phyloP scores from a whole-genome alignment of 768 basidiomycete species.

The Macrocybe gigantea region DNA sequence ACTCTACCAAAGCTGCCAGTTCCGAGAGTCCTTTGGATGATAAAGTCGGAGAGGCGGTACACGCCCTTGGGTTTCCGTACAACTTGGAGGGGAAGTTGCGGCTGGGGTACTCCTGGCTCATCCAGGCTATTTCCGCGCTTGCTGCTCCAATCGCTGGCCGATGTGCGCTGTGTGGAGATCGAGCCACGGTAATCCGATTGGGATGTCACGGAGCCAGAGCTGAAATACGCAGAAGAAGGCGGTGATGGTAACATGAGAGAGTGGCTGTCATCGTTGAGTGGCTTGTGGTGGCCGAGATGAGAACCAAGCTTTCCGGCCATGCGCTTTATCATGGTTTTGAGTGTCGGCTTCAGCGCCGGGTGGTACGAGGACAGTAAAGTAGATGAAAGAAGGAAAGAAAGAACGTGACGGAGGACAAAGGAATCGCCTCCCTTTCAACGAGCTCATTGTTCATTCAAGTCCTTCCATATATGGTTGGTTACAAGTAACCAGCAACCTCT shows the following conservation, averaged over 20 bases:
- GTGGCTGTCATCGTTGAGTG: constrained; percentile 14
- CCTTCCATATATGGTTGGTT: constrained; percentile 3
- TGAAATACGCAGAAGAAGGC: constrained; percentile 25
- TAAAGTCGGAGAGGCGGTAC: constrained; percentile 73
- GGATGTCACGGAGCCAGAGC: constrained; percentile 20
- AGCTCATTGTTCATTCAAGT: constrained; percentile 22
- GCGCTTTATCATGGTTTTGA: constrained; percentile 34
- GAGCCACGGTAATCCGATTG: constrained; percentile 57
- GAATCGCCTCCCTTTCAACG: constrained; percentile 7
- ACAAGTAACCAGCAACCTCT: constrained; percentile 8
- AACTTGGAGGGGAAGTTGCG: constrained; percentile 12
- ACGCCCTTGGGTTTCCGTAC: constrained; percentile 51
- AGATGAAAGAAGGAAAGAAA: constrained; percentile 8
- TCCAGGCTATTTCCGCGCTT: constrained; percentile 31
- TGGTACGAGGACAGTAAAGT: constrained; percentile 7
- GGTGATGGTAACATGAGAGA: constrained; percentile 19
- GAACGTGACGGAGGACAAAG: constrained; percentile 6
- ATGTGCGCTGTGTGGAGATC: constrained; percentile 65
- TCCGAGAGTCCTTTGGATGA: constrained; percentile 78
- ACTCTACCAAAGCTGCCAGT: constrained; percentile 99
- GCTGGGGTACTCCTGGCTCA: constrained; percentile 19
- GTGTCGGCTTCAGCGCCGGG: constrained; percentile 1
- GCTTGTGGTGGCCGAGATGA: constrained; percentile 30
- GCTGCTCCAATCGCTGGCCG: constrained; percentile 42
- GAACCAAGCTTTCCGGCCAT: constrained; percentile 45